Conservation (phyloP, 805 yeast species). For the Candida cerambycidarum region DNA sequence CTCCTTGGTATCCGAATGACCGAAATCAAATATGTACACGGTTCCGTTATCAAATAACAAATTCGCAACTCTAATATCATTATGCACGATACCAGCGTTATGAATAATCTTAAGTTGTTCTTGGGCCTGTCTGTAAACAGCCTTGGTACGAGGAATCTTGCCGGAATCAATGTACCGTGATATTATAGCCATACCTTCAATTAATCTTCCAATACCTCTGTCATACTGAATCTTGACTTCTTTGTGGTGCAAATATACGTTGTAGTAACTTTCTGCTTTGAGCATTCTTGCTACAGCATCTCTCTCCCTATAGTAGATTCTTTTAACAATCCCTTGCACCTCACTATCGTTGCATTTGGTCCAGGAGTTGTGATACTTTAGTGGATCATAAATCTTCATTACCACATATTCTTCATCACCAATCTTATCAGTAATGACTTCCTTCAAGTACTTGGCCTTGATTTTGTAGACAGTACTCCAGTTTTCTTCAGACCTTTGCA, state of each 20-base stretch:
- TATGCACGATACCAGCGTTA: not conserved
- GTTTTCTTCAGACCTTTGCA: constrained; percentile 2
- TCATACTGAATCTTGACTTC: not conserved
- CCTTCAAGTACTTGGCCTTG: constrained; percentile 1
- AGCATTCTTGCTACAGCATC: not conserved
- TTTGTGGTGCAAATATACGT: not conserved
- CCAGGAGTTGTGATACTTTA: not conserved
- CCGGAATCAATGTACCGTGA: not conserved
- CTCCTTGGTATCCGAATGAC: too few species aligned
- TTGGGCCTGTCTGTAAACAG: not conserved
- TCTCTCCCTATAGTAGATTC: not conserved
- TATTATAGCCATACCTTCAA: not conserved
- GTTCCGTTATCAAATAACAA: not conserved
- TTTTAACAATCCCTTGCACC: not conserved
- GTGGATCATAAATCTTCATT: constrained; percentile 4
- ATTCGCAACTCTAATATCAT: not conserved
- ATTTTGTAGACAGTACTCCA: constrained; percentile 3
- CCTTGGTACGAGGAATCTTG: not conserved
- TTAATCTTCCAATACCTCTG: not conserved
- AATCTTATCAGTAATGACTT: not conserved
- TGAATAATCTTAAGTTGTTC: not conserved
- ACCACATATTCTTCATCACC: constrained; percentile 1
- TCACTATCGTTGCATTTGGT: not conserved
- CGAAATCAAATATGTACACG: constrained; percentile 3
- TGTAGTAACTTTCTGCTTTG: not conserved